Evolutionary conservation across 306 rosid species (phyloP), one percentile per base, ranked within the genome.

Genomic region (Fragaria ananassa): DNA sequence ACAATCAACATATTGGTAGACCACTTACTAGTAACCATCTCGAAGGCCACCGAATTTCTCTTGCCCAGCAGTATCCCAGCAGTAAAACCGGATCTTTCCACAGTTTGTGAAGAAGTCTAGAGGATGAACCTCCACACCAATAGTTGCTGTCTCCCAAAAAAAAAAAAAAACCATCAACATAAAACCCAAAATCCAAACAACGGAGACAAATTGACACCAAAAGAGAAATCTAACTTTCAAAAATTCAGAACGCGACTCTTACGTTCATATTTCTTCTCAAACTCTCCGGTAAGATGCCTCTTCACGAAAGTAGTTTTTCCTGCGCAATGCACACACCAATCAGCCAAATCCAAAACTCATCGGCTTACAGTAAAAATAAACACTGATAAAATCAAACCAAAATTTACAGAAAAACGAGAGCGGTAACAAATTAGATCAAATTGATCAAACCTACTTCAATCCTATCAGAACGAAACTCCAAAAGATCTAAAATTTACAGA

Each of bases 21-120:
- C 69, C 35, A 84, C 96, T 85, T 84, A 91, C 96, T 91, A 91
- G 83, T 91, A 91, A 42, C 93, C 93, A 81, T 91, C 96, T 37
- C 96, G 76, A n/a, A 91, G 91, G 64, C 93, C 91, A 69, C 96
- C 96, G 51, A 91, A 91, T 49, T 89, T 88, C 88, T 91, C 91
- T 75, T 91, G 93, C 27, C 96, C 96, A 63, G 93, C 93, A 81
- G 96, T 90, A 81, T 90, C 96, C 96, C 96, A 90, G 80, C 96
- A 90, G 82, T 88, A 79, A 85, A 91, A 91, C 42, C 93, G 87
- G 58, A 88, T 87, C 73, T 81, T 87, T 44, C 96, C 96, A 54
- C 88, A 81, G 34, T 91, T 91, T 8, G 93, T 88, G 80, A 84
- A 80, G 77, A 91, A 91, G 74, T 91, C 96, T 80, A 91, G 68